Conservation (phyloP, 148 eudicot genomes). For the Polygonum aviculare region DNA sequence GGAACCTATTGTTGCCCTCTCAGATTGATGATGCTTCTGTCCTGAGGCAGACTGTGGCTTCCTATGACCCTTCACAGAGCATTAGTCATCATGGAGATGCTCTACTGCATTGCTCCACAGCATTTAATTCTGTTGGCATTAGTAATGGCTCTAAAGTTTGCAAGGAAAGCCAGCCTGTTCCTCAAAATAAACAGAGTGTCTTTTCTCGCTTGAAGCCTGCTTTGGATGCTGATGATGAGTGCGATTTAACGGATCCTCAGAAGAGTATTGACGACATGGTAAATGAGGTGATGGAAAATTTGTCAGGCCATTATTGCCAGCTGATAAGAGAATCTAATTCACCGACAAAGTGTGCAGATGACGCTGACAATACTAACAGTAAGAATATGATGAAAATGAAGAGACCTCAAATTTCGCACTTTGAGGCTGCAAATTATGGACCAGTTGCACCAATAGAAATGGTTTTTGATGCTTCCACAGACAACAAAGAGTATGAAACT, state of each 20-base stretch:
- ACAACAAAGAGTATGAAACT: neutral
- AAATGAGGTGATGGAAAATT: slow-evolving; percentile 10
- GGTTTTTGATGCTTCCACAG: neutral
- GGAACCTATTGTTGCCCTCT: neutral
- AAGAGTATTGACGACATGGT: slow-evolving; percentile 2
- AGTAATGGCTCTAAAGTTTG: neutral
- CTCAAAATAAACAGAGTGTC: slow-evolving; percentile 6
- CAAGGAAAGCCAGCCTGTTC: neutral
- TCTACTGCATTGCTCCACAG: neutral
- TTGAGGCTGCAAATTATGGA: neutral
- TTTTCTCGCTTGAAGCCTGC: slow-evolving; percentile 15
- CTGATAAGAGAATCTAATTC: neutral
- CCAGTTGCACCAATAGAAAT: neutral
- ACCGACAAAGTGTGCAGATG: neutral
- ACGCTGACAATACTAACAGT: neutral
- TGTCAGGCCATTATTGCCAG: slow-evolving; percentile 6
- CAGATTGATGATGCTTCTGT: neutral
- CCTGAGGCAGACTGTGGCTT: neutral
- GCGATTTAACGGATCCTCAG: neutral
- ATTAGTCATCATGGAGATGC: neutral
- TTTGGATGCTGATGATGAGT: neutral
- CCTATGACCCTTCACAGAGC: neutral
- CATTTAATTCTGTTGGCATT: neutral
- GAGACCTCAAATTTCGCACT: neutral
- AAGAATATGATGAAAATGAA: neutral